These are phyloP conservation scores for Tulasnella sp. DNA, from an alignment of 768 basidiomycete genomes.

Conservation along the genomic window DNA sequence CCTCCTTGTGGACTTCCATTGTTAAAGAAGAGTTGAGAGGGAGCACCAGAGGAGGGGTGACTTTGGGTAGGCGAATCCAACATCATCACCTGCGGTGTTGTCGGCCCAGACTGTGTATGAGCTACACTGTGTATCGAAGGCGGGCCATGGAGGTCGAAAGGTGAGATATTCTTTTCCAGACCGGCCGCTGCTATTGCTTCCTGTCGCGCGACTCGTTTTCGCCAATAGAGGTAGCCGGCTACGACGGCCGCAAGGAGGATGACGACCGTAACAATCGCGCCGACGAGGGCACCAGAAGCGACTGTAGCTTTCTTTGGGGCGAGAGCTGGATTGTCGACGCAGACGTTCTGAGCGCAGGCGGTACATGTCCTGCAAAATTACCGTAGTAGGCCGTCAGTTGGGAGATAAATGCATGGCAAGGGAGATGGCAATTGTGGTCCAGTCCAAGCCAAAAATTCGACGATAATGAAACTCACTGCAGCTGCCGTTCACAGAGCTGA, in stretches of 20 bases:
- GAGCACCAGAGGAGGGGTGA: background rate
- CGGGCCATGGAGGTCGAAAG: conserved; percentile 10
- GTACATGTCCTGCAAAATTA: background rate
- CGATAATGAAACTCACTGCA: conserved; percentile 1
- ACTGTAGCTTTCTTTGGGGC: background rate
- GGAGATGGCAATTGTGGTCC: no score
- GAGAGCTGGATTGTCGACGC: conserved; percentile 3
- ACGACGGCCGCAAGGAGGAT: conserved; percentile 16
- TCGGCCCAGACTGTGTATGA: no score
- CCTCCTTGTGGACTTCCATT: background rate
- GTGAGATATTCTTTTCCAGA: conserved; percentile 10
- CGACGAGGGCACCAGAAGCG: conserved; percentile 12
- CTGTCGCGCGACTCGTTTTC: background rate
- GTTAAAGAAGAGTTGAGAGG: background rate
- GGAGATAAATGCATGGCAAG: no score
- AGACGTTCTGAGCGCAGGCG: conserved; percentile 3
- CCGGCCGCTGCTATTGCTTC: conserved; percentile 6
- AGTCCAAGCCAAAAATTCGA: no score
- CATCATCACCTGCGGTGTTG: no score
- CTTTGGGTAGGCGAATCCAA: background rate
- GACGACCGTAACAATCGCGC: conserved; percentile 16
- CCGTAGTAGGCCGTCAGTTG: no score
- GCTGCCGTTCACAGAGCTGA: conserved; percentile 4
- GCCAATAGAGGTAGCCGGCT: conserved; percentile 12
- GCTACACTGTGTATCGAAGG: no score